Evolutionary conservation across 495 filamentous ascomycete species (phyloP).

Genomic region (Neurospora sp.): DNA sequence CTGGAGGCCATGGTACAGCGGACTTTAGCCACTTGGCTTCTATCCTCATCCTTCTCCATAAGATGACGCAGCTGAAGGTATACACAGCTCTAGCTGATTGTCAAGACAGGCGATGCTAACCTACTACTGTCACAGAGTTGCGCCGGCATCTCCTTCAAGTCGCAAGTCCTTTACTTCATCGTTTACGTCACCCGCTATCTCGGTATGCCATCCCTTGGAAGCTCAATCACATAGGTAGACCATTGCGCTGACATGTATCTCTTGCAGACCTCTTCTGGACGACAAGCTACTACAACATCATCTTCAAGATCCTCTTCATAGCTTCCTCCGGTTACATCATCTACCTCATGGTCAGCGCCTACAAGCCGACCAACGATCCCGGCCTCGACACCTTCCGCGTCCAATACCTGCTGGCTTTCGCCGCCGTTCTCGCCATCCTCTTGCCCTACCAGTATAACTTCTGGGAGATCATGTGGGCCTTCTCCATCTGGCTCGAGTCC

Average conservation of each 20-base stretch:
- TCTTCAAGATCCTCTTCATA: constrained; percentile 96
- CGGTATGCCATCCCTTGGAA: constrained; percentile 35
- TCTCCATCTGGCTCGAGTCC: constrained; percentile 93
- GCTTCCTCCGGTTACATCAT: constrained; percentile 80
- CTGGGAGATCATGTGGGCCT: constrained; percentile 83
- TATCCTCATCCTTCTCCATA: constrained; percentile 87
- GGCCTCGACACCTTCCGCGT: constrained; percentile 95
- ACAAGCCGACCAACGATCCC: constrained; percentile 91
- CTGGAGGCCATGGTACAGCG: constrained; percentile 36
- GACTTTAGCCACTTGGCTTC: constrained; percentile 94
- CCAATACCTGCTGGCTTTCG: constrained; percentile 76
- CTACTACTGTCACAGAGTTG: constrained; percentile 60
- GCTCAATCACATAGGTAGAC: neutral
- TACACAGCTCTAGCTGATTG: constrained; percentile 2
- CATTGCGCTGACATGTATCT: neutral
- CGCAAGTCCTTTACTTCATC: constrained; percentile 83
- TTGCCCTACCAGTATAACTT: constrained; percentile 70
- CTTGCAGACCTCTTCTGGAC: constrained; percentile 77
- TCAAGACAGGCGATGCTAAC: neutral
- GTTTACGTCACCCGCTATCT: constrained; percentile 92
- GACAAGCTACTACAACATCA: constrained; percentile 73
- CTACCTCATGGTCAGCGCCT: constrained; percentile 92
- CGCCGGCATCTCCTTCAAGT: constrained; percentile 95
- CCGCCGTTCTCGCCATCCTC: constrained; percentile 66
- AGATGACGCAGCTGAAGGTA: constrained; percentile 56